Conservation (phyloP, 805 yeast species). For the Candida xiaguanensis region DNA sequence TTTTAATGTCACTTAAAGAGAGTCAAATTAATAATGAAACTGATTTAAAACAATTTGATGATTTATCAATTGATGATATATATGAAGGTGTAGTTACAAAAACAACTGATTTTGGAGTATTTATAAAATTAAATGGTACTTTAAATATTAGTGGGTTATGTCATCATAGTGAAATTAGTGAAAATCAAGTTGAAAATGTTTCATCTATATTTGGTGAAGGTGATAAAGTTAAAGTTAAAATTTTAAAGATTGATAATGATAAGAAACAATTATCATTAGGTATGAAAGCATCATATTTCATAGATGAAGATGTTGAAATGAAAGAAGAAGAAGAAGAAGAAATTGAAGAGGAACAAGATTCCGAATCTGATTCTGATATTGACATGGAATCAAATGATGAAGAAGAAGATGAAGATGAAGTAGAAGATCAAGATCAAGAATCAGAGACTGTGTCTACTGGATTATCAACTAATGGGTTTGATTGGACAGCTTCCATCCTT, state of each 20-base stretch:
- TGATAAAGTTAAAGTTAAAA: slow-evolving; percentile 83
- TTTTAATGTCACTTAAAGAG: slow-evolving; percentile 76
- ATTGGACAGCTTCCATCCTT: slow-evolving; percentile 90
- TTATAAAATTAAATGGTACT: slow-evolving; percentile 75
- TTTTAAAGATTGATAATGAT: slow-evolving; percentile 56
- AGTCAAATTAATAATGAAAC: slow-evolving; percentile 75
- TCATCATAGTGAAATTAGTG: slow-evolving; percentile 81
- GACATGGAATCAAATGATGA: slow-evolving; percentile 14
- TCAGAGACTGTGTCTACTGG: too few relatives aligned
- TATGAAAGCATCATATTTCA: slow-evolving; percentile 90
- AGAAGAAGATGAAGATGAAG: slow-evolving; percentile 27
- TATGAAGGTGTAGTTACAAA: slow-evolving; percentile 75
- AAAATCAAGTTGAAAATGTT: slow-evolving; percentile 56
- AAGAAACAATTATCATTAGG: slow-evolving; percentile 83
- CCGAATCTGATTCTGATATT: slow-evolving; percentile 20
- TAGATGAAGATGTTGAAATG: slow-evolving; percentile 15
- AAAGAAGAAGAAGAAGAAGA: slow-evolving; percentile 27
- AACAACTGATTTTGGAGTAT: slow-evolving; percentile 87
- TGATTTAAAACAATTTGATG: slow-evolving; percentile 64
- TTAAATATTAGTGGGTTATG: slow-evolving; percentile 79
- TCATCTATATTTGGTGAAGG: slow-evolving; percentile 76
- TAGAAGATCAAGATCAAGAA: slow-evolving; percentile 31
- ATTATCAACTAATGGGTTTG: slow-evolving; percentile 81
- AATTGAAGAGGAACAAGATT: slow-evolving; percentile 17
- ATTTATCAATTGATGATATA: slow-evolving; percentile 64